Base-by-base conservation (phyloP, 2,329 filamentous ascomycete genomes). In the Chaetothyriales sp. region DNA sequence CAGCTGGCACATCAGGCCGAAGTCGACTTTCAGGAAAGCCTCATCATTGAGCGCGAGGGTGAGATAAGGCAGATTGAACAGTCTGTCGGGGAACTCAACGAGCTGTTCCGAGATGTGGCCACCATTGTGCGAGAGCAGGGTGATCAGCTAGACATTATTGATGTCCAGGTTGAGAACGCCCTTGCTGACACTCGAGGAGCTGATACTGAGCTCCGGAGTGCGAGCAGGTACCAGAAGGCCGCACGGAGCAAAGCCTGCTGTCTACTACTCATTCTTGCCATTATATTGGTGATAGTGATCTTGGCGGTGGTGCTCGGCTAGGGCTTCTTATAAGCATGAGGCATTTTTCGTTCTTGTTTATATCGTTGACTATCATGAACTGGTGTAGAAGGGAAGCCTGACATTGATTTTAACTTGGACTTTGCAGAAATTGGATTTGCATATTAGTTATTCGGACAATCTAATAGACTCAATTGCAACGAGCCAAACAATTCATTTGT, bases 41-140 rank as follows among this genome's bases (percentile, higher is more conserved):
- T 98, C 52, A 98, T 98, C 63, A 83, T 93, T 54, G 90, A 98
- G 73, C 88, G 93, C 49, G 92, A 98, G 68, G 81, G 87, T 51
- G 92, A 98, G 71, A 98, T 98, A 59, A 83, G 89, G 55, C 93
- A 94, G 65, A 98, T 98, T 62, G 92, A 96, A 70, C 89, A 95
- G 67, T 88, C 86, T 50, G 92, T 98, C 5, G 85, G 85, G 50
- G 92, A 98, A 63, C 73, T 98, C 55, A 98, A 98, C 62, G 92
- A 96, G 63, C 76, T 98, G 44, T 98, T 98, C 74, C 78, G 89
- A 56, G 90, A 98, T 71, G 88, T 98, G n/a, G 92, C 90, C 46
- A 88, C 95, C 66, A 95, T 98, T 66, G 89, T 98, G 48, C 80
- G 80, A 54, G 90, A 96, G 69, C 92, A 98, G 70, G 92, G 92